Percentiles rank a stretch among this genome's conserved stretches.
These are phyloP conservation scores for Scheffersomyces spartinae DNA, from an alignment of 805 yeast species.

Conservation along the genomic window DNA sequence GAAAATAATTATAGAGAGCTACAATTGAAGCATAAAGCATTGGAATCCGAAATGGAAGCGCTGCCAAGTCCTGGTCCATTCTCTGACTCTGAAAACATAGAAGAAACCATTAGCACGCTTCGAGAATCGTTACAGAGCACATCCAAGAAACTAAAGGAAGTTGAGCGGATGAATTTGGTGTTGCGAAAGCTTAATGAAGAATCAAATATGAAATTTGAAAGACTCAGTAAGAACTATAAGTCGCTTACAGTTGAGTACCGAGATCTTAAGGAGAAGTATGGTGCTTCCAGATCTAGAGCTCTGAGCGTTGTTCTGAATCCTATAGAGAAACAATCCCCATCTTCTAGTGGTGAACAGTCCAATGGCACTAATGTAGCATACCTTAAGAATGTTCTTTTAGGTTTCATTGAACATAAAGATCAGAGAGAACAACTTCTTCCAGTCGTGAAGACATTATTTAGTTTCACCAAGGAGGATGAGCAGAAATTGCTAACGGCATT, in stretches of 20 bases:
- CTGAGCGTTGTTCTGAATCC: no score
- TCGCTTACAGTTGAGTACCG: conserved; percentile 47
- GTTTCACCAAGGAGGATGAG: conserved; percentile 62
- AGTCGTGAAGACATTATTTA: conserved; percentile 66
- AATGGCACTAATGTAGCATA: conserved; percentile 48
- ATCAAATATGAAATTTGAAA: conserved; percentile 50
- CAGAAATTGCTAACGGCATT: conserved; percentile 52
- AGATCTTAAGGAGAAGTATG: conserved; percentile 23
- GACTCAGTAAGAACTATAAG: conserved; percentile 62
- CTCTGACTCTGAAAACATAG: conserved; percentile 13
- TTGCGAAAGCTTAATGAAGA: conserved; percentile 58
- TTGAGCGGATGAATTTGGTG: conserved; percentile 40
- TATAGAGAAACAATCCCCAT: no score
- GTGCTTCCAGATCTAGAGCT: no score
- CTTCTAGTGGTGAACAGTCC: conserved; percentile 1
- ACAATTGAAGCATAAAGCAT: conserved; percentile 16
- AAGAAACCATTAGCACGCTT: conserved; percentile 28
- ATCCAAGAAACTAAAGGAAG: conserved; percentile 41
- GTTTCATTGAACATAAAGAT: conserved; percentile 87
- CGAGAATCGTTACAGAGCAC: conserved; percentile 41
- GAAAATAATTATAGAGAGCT: conserved; percentile 17
- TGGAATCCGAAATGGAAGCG: conserved; percentile 15
- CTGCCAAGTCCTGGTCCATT: no score
- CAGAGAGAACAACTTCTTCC: conserved; percentile 80
- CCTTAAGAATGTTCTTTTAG: conserved; percentile 79